Evolutionary conservation across 2,329 filamentous ascomycete genomes (phyloP), one percentile per base, ranked within the genome.

Genomic region (Colletotrichum navitas): DNA sequence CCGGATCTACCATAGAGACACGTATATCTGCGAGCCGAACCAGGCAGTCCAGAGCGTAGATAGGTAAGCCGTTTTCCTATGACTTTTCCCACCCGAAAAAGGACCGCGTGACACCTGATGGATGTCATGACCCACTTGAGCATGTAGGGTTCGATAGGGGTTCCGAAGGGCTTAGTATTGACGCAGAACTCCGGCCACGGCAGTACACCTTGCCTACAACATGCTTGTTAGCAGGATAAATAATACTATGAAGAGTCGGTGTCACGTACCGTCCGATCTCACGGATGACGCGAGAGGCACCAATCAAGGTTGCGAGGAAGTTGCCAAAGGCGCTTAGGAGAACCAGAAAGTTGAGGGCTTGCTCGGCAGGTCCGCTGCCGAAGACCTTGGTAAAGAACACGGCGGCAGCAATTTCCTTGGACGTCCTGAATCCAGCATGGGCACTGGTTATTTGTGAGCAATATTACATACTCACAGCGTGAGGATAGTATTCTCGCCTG

Each of bases 101-200:
- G n/a, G n/a, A n/a, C n/a, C n/a, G n/a, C n/a, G n/a, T n/a, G n/a
- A n/a, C n/a, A n/a, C n/a, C n/a, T n/a, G n/a, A n/a, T 74, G 2
- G 88, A 76, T 0, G 89, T 91, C 68, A 90, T 77, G 0, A 75
- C 74, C 87, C 88, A 91, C 76, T 89, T 89, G 2, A 91, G 74
- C 2, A 85, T 66, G 72, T 90, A 90, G 0, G 89, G 89, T 0
- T 88, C 89, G 0, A 90, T 75, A 0, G 90, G 89, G 0, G 90
- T 92, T 2, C 89, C 89, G 68, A 91, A 91, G 0, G 90, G 90
- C 64, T 83, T 84, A 0, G 89, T 91, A 0, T 87, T 89, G 0
- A 88, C 89, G 89, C 90, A 92, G 72, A 91, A 88, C 0, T 78
- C 78, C 0, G 89, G 84, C n/a, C 78, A 90, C 0, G 89, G 89